Evolutionary conservation across 2,329 filamentous ascomycete genomes (phyloP), one percentile per base, ranked within the genome.

Genomic region (Mollisia scopiformis): DNA sequence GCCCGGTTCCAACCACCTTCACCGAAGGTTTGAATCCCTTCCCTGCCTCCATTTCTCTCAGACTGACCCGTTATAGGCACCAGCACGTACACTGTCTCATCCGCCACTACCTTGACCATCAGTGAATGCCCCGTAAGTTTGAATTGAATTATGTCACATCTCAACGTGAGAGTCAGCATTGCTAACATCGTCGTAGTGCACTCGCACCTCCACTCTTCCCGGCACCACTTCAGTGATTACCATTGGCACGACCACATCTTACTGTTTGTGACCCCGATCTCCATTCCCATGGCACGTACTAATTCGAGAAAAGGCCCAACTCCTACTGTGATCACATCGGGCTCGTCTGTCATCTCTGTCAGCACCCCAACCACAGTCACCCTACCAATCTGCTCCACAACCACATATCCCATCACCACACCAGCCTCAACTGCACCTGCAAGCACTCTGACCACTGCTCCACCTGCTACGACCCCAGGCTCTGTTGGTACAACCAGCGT

Each of bases 381-480:
- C 16, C 52, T 62, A 23, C 28, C 53, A 10, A 51, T 62, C 37
- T 47, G 39, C 16, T 31, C 28, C 13, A 49, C 41, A 8, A 28
- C 52, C 6, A 56, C 54, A n/a, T 43, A 33, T 35, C 35, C 58
- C 37, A 41, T 51, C 14, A 63, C 62, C 16, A 47, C 59, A 77
- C 80, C 82, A 3, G 70, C 70, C 61, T 70, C 81, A 35, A 83
- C 82, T 55, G 75, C 74, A 28, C 5, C n/a, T 10, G 39, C n/a
- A n/a, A n/a, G n/a, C n/a, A 8, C 39, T 21, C 10, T n/a, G 8
- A 66, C 83, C 63, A 75, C 75, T 37, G 72, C 78, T 66, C 74
- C 43, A 14, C 25, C 74, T 59, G 72, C 70, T 61, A 69, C 77
- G 58, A 83, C 81, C 64, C 79, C 76, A 55, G 76, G 84, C 64